Base-by-base conservation (phyloP, 306 rosid genomes). In the Citrullus mucosospermus region DNA sequence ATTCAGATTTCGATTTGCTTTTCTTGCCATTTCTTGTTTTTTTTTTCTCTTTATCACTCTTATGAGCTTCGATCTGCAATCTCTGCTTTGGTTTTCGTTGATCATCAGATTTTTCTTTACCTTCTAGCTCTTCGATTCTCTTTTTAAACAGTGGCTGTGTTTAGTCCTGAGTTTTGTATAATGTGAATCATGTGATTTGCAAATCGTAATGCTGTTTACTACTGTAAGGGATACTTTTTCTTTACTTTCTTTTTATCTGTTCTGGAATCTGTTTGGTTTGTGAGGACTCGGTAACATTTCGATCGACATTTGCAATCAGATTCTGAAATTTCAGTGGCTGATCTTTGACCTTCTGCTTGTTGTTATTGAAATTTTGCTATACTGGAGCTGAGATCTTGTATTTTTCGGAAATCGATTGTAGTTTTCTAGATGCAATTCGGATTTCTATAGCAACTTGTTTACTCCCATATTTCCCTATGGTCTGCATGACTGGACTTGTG, bases 61-160 rank as follows among this genome's bases (percentile, higher is more conserved):
- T 51, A 4, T 20, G 8, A 59, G 9, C 79, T 58, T 76, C 56
- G 79, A 76, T 76, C 69, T 76, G 54, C 54, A 57, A 59, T 59
- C 20, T 38, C 36, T 58, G 34, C 5, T n/a, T 76, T 17, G 16
- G 0, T 55, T 16, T 54, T 9, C 17, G 22, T 58, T 11, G 53
- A 54, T 54, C 67, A 4, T 18, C 4, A 38, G 4, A 18, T 13
- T 56, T 57, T 36, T 36, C 1, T 53, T 53, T 38, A 18, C 20
- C 66, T 56, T 56, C 66, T 58, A n/a, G 9, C 11, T 57, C 56
- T 57, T 39, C 0, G 68, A 58, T 59, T 58, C 16, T 12, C 36
- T 76, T 11, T 76, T 38, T 58, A 16, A 53, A 53, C 7, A 2
- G 4, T 20, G 3, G 41, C 20, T 25, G 41, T 41, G 28, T 73